Evolutionary conservation across 768 basidiomycete genomes (phyloP).

Genomic region (Tephrocybe sp.): DNA sequence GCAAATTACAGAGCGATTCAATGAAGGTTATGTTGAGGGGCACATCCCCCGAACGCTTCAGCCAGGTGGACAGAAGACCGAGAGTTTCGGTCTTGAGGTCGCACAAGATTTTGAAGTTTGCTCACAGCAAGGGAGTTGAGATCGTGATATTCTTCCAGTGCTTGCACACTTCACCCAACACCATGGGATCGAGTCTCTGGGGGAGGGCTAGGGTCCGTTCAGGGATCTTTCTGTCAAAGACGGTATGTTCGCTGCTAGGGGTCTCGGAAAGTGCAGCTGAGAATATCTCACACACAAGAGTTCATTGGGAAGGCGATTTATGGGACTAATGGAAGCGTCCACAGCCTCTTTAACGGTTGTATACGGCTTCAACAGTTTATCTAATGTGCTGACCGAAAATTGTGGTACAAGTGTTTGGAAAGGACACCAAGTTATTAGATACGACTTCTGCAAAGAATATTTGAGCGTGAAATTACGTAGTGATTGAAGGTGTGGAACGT

Average conservation of each 20-base stretch:
- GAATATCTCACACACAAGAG: slow-evolving; percentile 1
- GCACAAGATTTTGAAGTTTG: background rate
- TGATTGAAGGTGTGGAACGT: too few relatives aligned
- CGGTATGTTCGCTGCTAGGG: background rate
- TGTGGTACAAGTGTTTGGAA: too few relatives aligned
- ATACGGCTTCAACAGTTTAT: too few relatives aligned
- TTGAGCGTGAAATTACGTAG: too few relatives aligned
- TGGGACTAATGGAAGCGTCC: background rate
- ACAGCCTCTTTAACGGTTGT: too few relatives aligned
- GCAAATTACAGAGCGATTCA: slow-evolving; percentile 1
- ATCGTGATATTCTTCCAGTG: slow-evolving; percentile 1
- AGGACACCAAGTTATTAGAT: too few relatives aligned
- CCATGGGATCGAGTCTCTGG: background rate
- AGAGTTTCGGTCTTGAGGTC: background rate
- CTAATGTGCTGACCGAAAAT: too few relatives aligned
- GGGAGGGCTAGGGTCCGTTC: background rate
- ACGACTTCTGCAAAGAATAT: too few relatives aligned
- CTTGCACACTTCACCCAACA: slow-evolving; percentile 8
- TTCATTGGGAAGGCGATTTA: slow-evolving; percentile 3
- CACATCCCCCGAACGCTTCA: background rate
- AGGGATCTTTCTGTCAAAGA: background rate
- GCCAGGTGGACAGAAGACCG: slow-evolving; percentile 2
- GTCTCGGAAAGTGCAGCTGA: background rate
- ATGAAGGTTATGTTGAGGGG: slow-evolving; percentile 1
- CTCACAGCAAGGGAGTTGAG: slow-evolving; percentile 2